Evolutionary conservation across 148 eudicot species (phyloP).

Genomic region (Silene latifolia): DNA sequence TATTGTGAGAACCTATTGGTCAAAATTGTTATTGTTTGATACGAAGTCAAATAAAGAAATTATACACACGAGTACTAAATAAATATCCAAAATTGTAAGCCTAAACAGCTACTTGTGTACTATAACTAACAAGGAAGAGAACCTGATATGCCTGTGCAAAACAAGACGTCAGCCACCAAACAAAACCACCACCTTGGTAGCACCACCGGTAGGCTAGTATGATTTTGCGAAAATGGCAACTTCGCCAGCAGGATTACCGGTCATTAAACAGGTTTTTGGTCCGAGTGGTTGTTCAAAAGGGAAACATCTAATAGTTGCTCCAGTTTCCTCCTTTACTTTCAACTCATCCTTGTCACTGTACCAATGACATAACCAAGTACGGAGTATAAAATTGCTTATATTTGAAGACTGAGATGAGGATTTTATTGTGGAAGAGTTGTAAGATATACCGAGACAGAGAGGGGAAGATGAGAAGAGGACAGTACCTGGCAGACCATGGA

Average conservation of each 20-base stretch:
- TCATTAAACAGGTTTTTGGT: constrained; percentile 73
- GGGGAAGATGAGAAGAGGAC: constrained; percentile 1
- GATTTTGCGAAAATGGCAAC: constrained; percentile 98
- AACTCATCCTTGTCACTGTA: constrained; percentile 73
- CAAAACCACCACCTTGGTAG: background rate
- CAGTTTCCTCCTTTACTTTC: constrained; percentile 94
- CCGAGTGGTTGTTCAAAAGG: constrained; percentile 91
- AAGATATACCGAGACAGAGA: background rate
- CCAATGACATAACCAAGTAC: constrained; percentile 1
- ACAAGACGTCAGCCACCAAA: background rate
- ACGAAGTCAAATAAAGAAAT: too few species aligned
- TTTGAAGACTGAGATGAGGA: background rate
- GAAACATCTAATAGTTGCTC: constrained; percentile 92
- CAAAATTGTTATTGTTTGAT: too few species aligned
- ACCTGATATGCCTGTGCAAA: background rate
- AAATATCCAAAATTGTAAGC: background rate
- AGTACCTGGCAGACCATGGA: constrained; percentile 92
- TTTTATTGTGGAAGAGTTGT: background rate
- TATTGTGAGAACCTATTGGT: too few species aligned
- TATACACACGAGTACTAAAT: background rate
- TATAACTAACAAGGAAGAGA: background rate
- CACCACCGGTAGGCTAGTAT: constrained; percentile 34
- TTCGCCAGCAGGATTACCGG: constrained; percentile 84
- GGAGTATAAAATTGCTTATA: background rate
- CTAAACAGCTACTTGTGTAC: background rate